These are phyloP conservation scores for Allium sativum DNA, from an alignment of 106 monocot species.

Conservation along the genomic window DNA sequence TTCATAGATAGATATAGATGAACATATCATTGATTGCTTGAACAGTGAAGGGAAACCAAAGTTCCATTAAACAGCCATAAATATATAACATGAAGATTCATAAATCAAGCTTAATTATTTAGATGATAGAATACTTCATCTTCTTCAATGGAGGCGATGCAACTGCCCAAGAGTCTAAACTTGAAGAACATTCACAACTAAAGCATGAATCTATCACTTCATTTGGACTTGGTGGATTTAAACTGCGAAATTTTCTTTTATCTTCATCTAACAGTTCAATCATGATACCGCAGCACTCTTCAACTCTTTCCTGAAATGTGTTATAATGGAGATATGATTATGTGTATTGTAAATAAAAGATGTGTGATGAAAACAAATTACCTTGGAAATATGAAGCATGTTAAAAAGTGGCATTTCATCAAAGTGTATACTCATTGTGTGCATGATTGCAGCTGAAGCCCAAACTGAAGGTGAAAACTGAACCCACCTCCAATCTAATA, in stretches of 20 bases:
- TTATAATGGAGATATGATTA: background rate
- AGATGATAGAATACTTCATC: conserved; percentile 3
- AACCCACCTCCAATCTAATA: conserved; percentile 64
- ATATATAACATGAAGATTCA: too few relatives aligned
- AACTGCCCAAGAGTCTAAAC: conserved; percentile 13
- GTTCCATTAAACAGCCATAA: too few relatives aligned
- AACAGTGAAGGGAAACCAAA: too few relatives aligned
- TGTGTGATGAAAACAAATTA: background rate
- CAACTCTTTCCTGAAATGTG: conserved; percentile 29
- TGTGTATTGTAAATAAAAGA: background rate
- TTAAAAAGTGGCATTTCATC: conserved; percentile 12
- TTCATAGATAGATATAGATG: too few relatives aligned
- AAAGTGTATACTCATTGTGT: conserved; percentile 12
- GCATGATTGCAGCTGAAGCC: conserved; percentile 57
- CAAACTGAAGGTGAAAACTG: conserved; percentile 51
- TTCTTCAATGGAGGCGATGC: conserved; percentile 10
- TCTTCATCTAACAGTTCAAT: conserved; percentile 8
- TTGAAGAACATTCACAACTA: conserved; percentile 32
- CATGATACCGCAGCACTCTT: conserved; percentile 30
- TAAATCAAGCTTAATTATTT: too few relatives aligned
- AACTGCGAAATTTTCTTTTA: conserved; percentile 21
- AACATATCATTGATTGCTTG: too few relatives aligned
- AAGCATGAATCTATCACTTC: conserved; percentile 30
- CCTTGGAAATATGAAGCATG: conserved; percentile 46
- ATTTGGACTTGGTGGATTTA: conserved; percentile 35